Evolutionary conservation across 495 filamentous ascomycete species (phyloP).

Genomic region (Hypoxylon lenormandii): DNA sequence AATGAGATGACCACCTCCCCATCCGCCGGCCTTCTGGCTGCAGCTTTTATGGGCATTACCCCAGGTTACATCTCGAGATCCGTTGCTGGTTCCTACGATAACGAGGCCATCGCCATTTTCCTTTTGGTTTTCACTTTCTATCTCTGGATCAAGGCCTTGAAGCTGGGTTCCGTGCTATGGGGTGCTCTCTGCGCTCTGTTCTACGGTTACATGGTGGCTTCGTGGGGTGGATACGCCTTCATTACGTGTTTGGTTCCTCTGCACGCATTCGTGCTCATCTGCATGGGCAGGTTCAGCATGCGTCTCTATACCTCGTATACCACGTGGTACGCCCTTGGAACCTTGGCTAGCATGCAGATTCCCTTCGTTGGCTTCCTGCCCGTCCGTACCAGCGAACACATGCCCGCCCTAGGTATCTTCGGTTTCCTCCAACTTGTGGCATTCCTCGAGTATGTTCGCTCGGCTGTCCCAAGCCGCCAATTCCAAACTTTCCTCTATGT

Average conservation of each 20-base stretch:
- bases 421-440: constrained; percentile 93
- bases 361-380: constrained; percentile 98
- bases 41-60: constrained; percentile 95
- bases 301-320: constrained; percentile 95
- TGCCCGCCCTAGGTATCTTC: constrained; percentile 96
- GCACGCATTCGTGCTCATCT: constrained; percentile 93
- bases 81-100: constrained; percentile 98
- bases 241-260: constrained; percentile 98
- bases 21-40: constrained; percentile 93
- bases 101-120: constrained; percentile 99
- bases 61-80: constrained; percentile 98
- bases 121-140: constrained; percentile 98
- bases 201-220: constrained; percentile 99
- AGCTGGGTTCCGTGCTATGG: constrained; percentile 95
- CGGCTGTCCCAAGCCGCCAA: constrained; percentile 87
- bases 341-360: constrained; percentile 98
- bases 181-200: constrained; percentile 93
- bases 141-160: constrained; percentile 98
- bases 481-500: constrained; percentile 89
- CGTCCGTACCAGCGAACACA: constrained; percentile 96
- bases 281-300: constrained; percentile 96
- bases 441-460: constrained; percentile 89
- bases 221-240: constrained; percentile 99
- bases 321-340: constrained; percentile 97
- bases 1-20: constrained; percentile 93